Evolutionary conservation across 2,329 filamentous ascomycete species (phyloP), one percentile per base, ranked within the genome.

Genomic region (Fonsecaea pugnacius): DNA sequence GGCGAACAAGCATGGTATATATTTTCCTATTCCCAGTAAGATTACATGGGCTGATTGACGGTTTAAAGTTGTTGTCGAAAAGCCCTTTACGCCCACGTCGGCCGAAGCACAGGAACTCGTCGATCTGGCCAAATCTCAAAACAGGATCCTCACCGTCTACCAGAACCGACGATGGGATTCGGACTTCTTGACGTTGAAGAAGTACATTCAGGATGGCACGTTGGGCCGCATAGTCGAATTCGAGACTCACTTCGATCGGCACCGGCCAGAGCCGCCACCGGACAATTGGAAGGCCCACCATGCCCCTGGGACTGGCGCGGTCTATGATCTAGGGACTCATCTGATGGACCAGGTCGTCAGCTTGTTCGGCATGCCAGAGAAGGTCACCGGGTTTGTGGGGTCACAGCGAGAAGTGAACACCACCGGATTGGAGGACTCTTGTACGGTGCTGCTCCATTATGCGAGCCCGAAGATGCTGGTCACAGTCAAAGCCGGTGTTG

Each of bases 191-290:
- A 91, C 90, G 0, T 80, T 92, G 52, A 82, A 81, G 70, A 83
- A 87, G 69, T 82, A 93, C 30, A 72, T 92, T 38, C 76, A 78
- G 12, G 81, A 84, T 33, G 85, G 82, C 40, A 79, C 79, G 0
- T 80, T 94, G 3, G 91, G 91, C 60, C 84, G 90, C n/a, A 78
- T 93, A 43, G 83, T 89, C 60, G 90, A 94, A 77, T 91, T 90
- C 72, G 86, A 92, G 76, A 89, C 89, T 24, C 90, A 93, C 78
- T 93, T 93, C 73, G 91, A 94, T 75, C 86, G 91, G 18, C 88
- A 90, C 78, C 85, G 87, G 18, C 81, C 88, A 14, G 80, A 82
- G 33, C 79, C 83, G 43, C 84, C 87, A 4, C 65, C 74, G 21
- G 74, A 80, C 62, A 82, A 78, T 56, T 94, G 91, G 91, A 92